Evolutionary conservation across 306 rosid genomes (phyloP).

Genomic region (barrel medic (Medicago truncatula)): MtrunA17r5.0-ANR NC_053048.1:40639501-40640000

Average conservation of each 20-base stretch:
- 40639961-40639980: conserved; percentile 69
- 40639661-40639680: no score
- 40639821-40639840: conserved; percentile 41
- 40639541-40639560: conserved; percentile 44
- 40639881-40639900: conserved; percentile 40
- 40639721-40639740: conserved; percentile 93
- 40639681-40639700: conserved; percentile 79
- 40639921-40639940: no score
- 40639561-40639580: conserved; percentile 41
- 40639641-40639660: conserved; percentile 43
- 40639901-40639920: conserved; percentile 39
- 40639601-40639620: conserved; percentile 41
- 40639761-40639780: conserved; percentile 51
- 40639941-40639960: conserved; percentile 73
- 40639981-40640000: conserved; percentile 91
- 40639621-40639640: conserved; percentile 38
- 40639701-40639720: conserved; percentile 68
- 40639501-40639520: conserved; percentile 41
- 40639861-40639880: conserved; percentile 43
- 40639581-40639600: conserved; percentile 43
- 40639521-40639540: conserved; percentile 43
- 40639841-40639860: conserved; percentile 39
- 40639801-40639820: conserved; percentile 45
- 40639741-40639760: conserved; percentile 82
- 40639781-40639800: conserved; percentile 46